A percentile compares a stretch with the other conserved stretches of the same genome.
Evolutionary conservation across 1,284 basidiomycete genomes (phyloP).

Genomic region (Microbotryum violaceum): DNA sequence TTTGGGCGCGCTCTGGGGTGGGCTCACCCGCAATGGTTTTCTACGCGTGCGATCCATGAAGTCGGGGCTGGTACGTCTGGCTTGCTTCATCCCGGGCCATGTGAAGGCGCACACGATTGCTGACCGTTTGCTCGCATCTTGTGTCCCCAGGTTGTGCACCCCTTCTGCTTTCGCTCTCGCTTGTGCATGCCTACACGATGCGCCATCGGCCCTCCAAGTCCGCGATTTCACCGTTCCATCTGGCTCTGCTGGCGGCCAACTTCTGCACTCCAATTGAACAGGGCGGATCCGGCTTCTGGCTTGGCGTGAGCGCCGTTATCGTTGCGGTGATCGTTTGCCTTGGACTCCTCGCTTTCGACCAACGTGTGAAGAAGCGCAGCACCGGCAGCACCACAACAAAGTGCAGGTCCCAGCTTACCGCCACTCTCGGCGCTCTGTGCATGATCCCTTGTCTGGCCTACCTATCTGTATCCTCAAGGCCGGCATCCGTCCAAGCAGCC

Average conservation of each 20-base stretch:
- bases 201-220: not conserved
- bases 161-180: constrained; percentile 4
- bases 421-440: not conserved
- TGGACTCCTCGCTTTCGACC: not conserved
- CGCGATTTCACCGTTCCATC: not conserved
- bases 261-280: constrained; percentile 9
- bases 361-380: not conserved
- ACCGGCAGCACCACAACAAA: not conserved
- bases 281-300: constrained; percentile 13
- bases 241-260: constrained; percentile 8
- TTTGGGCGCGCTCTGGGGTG: constrained; percentile 21
- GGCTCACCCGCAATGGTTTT: constrained; percentile 17
- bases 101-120: not conserved
- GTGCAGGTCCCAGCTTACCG: not conserved
- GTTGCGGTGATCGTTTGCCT: constrained; percentile 3
- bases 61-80: constrained; percentile 13
- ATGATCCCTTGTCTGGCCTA: constrained; percentile 3
- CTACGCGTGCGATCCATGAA: constrained; percentile 22
- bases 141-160: constrained; percentile 3
- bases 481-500: too few relatives aligned
- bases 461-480: too few relatives aligned
- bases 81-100: not conserved
- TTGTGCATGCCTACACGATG: constrained; percentile 1
- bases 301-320: constrained; percentile 6
- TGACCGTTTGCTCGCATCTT: not conserved